Base-by-base conservation (phyloP, 2,329 filamentous ascomycete species). In the Penicillium hesseltinei region DNA sequence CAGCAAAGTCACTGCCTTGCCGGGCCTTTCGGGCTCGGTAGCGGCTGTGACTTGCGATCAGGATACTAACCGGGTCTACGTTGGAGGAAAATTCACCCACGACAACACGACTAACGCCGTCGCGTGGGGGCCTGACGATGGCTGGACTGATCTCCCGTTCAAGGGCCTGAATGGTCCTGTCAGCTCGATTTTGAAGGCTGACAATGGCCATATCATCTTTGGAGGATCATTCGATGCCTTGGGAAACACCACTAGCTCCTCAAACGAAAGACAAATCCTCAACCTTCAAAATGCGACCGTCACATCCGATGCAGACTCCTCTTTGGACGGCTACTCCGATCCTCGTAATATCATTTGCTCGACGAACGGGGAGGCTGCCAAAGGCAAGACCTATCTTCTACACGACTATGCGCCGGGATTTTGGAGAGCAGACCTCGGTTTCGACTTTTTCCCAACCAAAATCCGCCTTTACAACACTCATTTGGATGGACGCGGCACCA, bases 81-180 rank as follows among this genome's bases (percentile, higher is more conserved):
- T 97, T 44, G 95, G 94, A 57, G 94, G 94, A 29, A 88, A 86
- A 60, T 97, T 99, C 72, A 86, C 84, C 55, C 87, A 86, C 42
- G 83, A 80, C 38, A 91, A 94, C 70, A 94, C 92, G 7, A 91
- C 88, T 27, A 97, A 99, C 73, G 95, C 93, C 6, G 88, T 97
- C 65, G 84, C 89, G 13, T 97, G 91, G 91, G 80, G 83, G 25
- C 80, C 80, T 27, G 83, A 79, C 10, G 78, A 85, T 31, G 86
- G 84, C 48, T 97, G 90, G 88, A 84, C 83, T 21, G 89, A 91
- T 68, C 78, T 99, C 56, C 89, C 93, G 2, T 99, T 99, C 78
- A 86, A 87, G 40, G 95, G 95, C 23, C 96, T 99, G 77, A 97
- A 97, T 75, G 92, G 92, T 27, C 91, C 91, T 2, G 92, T 99